A percentile compares a stretch with the other conserved stretches of the same genome.
Conservation (phyloP, 306 rosid genomes). For the Vigna hirtella region DNA sequence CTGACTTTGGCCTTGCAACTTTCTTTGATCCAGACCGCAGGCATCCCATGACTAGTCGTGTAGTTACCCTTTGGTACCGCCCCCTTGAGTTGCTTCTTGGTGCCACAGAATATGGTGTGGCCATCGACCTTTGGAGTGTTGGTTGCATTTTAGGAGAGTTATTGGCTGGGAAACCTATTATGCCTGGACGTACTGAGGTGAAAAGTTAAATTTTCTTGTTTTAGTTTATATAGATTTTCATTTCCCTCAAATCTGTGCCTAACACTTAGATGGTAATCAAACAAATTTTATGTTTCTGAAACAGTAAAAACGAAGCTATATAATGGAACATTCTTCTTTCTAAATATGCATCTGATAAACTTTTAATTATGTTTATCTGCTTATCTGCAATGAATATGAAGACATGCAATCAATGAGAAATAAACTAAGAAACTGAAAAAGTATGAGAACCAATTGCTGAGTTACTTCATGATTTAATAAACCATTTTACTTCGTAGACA, state of each 20-base stretch:
- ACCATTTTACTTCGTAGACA: not conserved
- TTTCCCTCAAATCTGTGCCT: conserved; percentile 34
- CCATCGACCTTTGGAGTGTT: conserved; percentile 94
- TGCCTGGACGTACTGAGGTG: conserved; percentile 99
- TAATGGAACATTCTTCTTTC: conserved; percentile 16
- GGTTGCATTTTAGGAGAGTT: conserved; percentile 97
- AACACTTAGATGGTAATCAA: conserved; percentile 2
- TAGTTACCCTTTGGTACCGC: conserved; percentile 95
- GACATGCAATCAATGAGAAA: conserved; percentile 22
- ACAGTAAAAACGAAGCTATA: not conserved
- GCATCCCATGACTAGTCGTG: conserved; percentile 94
- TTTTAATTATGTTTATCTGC: not conserved
- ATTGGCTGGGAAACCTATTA: conserved; percentile 88
- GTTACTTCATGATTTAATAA: conserved; percentile 22
- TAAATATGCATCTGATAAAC: conserved; percentile 7
- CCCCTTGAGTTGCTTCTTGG: conserved; percentile 97
- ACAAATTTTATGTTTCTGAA: conserved; percentile 21
- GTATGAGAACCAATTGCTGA: not conserved
- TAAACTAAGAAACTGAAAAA: conserved; percentile 21
- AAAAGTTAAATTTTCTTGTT: conserved; percentile 34
- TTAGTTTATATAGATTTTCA: conserved; percentile 30
- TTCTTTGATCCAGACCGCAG: conserved; percentile 80
- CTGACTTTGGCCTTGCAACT: conserved; percentile 91
- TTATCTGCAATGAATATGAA: not conserved
- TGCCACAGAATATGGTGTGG: conserved; percentile 86